A percentile compares a stretch with the other conserved stretches of the same genome.
These are phyloP conservation scores for Podaxis carcinomalis DNA, from an alignment of 768 basidiomycete species.

Conservation along the genomic window DNA sequence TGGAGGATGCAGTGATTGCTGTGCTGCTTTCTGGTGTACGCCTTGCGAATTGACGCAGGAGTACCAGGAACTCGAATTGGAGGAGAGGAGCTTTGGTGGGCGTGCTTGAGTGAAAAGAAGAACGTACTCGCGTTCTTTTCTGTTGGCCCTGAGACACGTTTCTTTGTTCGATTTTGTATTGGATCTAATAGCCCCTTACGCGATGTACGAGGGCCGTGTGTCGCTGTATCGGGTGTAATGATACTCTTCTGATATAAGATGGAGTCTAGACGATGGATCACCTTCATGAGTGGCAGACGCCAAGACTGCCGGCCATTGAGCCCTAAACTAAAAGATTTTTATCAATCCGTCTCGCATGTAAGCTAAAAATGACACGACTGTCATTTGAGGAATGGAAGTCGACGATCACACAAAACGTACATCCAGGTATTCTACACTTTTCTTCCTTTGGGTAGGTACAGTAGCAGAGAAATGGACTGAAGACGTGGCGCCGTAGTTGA, in stretches of 20 bases:
- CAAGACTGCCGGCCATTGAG: no score
- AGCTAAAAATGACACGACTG: background rate
- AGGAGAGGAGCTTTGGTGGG: conserved; percentile 33
- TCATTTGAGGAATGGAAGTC: background rate
- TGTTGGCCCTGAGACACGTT: no score
- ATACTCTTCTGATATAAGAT: background rate
- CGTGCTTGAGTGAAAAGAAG: background rate
- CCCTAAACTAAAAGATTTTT: no score
- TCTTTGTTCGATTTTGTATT: background rate
- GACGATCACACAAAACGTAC: no score
- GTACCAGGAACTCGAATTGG: conserved; percentile 40
- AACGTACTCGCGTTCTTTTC: no score
- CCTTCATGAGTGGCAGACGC: background rate
- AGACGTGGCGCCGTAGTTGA: no score
- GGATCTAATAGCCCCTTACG: background rate
- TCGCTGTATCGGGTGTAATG: background rate
- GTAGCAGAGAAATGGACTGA: no score
- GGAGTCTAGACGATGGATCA: background rate
- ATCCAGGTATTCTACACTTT: background rate
- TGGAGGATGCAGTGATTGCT: conserved; percentile 36
- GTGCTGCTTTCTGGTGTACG: conserved; percentile 34
- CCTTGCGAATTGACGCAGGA: conserved; percentile 49
- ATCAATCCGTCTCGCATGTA: background rate
- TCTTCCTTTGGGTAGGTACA: no score
- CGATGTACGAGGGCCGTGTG: background rate